Evolutionary conservation across 1,284 basidiomycete genomes (phyloP).

Genomic region (Cryptococcus sp.): DNA sequence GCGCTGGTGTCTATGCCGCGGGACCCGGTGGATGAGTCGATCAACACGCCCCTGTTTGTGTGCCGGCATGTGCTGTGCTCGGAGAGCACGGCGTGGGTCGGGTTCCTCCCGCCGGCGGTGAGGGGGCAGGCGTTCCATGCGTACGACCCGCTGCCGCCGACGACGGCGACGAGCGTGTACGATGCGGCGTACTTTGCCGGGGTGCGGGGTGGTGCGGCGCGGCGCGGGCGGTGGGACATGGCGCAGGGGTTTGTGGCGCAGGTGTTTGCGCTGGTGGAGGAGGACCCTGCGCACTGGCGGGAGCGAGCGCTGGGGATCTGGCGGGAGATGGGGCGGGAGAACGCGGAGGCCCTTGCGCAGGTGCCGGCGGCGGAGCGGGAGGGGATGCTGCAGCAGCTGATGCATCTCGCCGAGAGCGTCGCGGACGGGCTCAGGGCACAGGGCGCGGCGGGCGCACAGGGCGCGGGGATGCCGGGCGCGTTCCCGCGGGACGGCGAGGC

Average conservation of each 20-base stretch:
- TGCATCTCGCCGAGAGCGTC: conserved; percentile 14
- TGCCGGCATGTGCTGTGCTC: conserved; percentile 72
- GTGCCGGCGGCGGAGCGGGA: conserved; percentile 29
- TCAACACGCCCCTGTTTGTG: conserved; percentile 50
- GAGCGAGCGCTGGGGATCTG: conserved; percentile 18
- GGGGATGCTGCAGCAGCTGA: conserved; percentile 24
- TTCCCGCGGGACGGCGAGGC: conserved; percentile 24
- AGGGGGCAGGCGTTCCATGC: conserved; percentile 55
- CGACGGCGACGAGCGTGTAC: conserved; percentile 59
- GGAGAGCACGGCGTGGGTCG: conserved; percentile 60
- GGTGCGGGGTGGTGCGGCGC: conserved; percentile 25
- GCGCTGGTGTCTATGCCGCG: conserved; percentile 50
- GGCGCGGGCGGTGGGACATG: conserved; percentile 7
- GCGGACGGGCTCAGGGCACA: conserved; percentile 1
- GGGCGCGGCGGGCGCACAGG: conserved; percentile 2
- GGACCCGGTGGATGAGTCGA: conserved; percentile 32
- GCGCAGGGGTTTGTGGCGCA: conserved; percentile 18
- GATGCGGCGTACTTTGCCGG: conserved; percentile 67
- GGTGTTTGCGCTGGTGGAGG: conserved; percentile 19
- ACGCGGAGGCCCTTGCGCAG: conserved; percentile 21
- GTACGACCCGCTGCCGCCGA: conserved; percentile 78
- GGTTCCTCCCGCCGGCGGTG: conserved; percentile 65
- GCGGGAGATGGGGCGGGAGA: conserved; percentile 17
- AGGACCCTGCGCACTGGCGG: conserved; percentile 23
- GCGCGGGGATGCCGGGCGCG: conserved; percentile 30